Evolutionary conservation across 2,329 filamentous ascomycete species (phyloP).

Genomic region (Trichoderma aggressivum): DNA sequence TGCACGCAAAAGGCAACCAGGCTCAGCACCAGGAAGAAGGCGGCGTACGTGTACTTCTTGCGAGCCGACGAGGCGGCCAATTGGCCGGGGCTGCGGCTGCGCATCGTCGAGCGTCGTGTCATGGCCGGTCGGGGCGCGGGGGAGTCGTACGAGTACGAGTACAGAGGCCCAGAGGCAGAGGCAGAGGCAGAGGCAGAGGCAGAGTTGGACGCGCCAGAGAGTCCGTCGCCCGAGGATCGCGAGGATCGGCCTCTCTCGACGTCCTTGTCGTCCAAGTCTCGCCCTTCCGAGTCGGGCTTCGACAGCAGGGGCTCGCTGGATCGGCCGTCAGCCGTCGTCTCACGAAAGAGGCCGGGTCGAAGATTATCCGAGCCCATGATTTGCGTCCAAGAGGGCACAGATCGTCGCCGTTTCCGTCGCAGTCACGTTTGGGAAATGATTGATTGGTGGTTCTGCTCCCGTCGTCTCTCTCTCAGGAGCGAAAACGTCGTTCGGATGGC

Average conservation of each 20-base stretch:
- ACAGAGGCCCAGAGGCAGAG: constrained; percentile 24
- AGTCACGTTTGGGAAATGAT: constrained; percentile 30
- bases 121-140: constrained; percentile 28
- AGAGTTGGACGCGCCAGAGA: constrained; percentile 18
- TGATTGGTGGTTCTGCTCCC: constrained; percentile 23
- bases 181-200: constrained; percentile 21
- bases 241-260: constrained; percentile 13
- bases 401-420: constrained; percentile 26
- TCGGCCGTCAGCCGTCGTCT: constrained; percentile 43
- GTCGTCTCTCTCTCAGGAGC: constrained; percentile 25
- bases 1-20: constrained; percentile 87
- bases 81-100: constrained; percentile 69
- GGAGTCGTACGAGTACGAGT: constrained; percentile 24
- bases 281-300: constrained; percentile 32
- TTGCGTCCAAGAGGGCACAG: not conserved
- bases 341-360: constrained; percentile 43
- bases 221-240: constrained; percentile 15
- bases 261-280: constrained; percentile 22
- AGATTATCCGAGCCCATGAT: constrained; percentile 43
- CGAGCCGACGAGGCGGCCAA: constrained; percentile 50
- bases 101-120: constrained; percentile 60
- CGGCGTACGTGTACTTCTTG: constrained; percentile 83
- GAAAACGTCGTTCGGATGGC: constrained; percentile 28
- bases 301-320: constrained; percentile 42
- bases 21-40: constrained; percentile 76